phyloP scores from a whole-genome alignment of 805 yeast genomes.

The Candida railenensis region DNA sequence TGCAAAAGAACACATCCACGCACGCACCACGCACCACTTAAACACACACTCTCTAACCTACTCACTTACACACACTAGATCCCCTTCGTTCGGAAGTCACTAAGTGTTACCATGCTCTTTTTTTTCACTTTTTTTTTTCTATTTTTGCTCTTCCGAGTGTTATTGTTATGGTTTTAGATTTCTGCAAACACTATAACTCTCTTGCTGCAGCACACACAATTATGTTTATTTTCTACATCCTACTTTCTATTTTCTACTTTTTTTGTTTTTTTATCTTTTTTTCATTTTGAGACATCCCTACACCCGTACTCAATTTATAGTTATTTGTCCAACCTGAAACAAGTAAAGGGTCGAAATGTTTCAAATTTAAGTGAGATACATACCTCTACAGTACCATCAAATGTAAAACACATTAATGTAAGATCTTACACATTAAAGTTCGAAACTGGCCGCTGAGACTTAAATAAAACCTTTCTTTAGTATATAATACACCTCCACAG shows the following conservation, averaged over 20 bases:
- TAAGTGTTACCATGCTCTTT: background rate
- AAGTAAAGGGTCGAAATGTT: conserved; percentile 4
- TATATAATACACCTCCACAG: background rate
- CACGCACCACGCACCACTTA: no score
- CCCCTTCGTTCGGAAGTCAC: no score
- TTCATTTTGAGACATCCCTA: background rate
- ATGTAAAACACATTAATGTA: background rate
- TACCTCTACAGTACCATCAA: background rate
- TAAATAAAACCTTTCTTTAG: background rate
- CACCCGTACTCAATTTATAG: background rate
- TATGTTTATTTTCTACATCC: background rate
- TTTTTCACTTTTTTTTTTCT: background rate
- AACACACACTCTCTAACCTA: no score
- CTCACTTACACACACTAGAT: no score
- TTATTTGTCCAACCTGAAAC: conserved; percentile 2
- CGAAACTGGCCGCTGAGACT: background rate
- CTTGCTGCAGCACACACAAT: background rate
- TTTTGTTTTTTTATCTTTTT: no score
- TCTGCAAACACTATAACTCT: background rate
- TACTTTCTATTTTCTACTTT: background rate
- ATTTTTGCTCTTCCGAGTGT: background rate
- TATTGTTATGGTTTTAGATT: background rate
- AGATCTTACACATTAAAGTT: background rate
- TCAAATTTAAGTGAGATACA: background rate
- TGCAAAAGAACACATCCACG: no score